These are phyloP conservation scores for Akanthomyces lecanii DNA, from an alignment of 2,329 filamentous ascomycete species.

Conservation along the genomic window DNA sequence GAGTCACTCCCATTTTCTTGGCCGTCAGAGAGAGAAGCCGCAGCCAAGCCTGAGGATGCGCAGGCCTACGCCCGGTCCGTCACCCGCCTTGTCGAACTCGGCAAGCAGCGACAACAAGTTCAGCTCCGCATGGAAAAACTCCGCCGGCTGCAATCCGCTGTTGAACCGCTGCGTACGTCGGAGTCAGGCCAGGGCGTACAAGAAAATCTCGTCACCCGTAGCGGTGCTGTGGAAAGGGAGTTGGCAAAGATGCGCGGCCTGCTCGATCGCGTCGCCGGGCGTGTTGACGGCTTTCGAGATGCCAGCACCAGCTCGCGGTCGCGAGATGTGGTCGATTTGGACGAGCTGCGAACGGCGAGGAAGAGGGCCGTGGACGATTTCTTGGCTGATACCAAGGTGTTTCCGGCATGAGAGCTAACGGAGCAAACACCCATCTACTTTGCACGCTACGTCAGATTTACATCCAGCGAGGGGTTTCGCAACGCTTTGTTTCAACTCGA, in stretches of 20 bases:
- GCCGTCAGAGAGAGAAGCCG: constrained; percentile 37
- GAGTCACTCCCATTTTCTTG: constrained; percentile 44
- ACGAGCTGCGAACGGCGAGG: constrained; percentile 37
- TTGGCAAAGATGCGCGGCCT: constrained; percentile 63
- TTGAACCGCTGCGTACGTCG: constrained; percentile 39
- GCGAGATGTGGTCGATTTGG: constrained; percentile 24
- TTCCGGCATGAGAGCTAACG: constrained; percentile 12
- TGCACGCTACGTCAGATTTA: neutral
- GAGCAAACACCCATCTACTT: neutral
- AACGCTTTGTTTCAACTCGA: neutral
- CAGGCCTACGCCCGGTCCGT: constrained; percentile 49
- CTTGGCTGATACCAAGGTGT: constrained; percentile 28
- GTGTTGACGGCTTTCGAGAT: constrained; percentile 37
- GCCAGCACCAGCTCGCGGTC: constrained; percentile 21
- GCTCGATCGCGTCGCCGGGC: constrained; percentile 54
- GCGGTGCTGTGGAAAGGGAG: constrained; percentile 62
- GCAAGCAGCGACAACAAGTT: constrained; percentile 32
- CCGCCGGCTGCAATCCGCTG: constrained; percentile 44
- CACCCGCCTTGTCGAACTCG: constrained; percentile 45
- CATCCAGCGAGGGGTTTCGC: neutral
- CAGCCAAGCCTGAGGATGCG: constrained; percentile 42
- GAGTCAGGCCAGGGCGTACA: constrained; percentile 45
- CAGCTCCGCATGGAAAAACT: constrained; percentile 42
- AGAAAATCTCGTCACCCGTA: constrained; percentile 61
- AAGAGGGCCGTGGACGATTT: constrained; percentile 40